Base-by-base conservation (phyloP, 2,329 filamentous ascomycete species). In the Chaetomium globosum region DNA sequence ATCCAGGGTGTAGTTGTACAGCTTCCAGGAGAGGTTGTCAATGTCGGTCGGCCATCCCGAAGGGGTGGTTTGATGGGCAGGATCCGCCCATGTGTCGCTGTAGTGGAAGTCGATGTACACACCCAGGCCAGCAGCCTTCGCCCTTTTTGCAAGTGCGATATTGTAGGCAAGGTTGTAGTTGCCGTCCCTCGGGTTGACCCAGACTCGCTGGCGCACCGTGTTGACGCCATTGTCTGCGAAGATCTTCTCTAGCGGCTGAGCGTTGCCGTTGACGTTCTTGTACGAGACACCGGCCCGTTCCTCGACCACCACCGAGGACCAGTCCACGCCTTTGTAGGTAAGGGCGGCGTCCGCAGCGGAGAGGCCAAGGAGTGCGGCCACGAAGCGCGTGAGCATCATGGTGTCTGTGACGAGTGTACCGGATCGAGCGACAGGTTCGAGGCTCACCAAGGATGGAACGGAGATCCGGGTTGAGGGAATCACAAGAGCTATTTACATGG, bases 101-200 rank as follows among this genome's bases (percentile, higher is more conserved):
- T 69, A 72, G 56, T 73, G 71, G n/a, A 73, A 69, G 64, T 73
- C 68, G 56, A 73, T 59, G 63, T 83, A 85, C 46, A 90, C 79
- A 2, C 79, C 80, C 61, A 92, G 74, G 0, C 88, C 89, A 0
- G 83, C 86, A 2, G 84, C 84, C 70, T 86, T 82, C 3, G 88
- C 87, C 59, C 89, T 82, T 73, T 83, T 83, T 3, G 87, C 89
- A n/a, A 92, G 80, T 62, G 83, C 77, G 67, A 92, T 73, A 73
- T 91, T 91, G 77, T 92, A 92, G 65, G 84, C 84, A 51, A 91
- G 80, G 74, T 89, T 84, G 75, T 92, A 92, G 69, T 82, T 81
- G 54, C 87, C 87, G 69, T 85, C 82, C 12, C 82, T 78, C 0
- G 87, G 85, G 70, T 89, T 89, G 28, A 91, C 89, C 89, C 89